Conservation (phyloP, 2,329 filamentous ascomycete species). For the Huntiella bhutanensis region DNA sequence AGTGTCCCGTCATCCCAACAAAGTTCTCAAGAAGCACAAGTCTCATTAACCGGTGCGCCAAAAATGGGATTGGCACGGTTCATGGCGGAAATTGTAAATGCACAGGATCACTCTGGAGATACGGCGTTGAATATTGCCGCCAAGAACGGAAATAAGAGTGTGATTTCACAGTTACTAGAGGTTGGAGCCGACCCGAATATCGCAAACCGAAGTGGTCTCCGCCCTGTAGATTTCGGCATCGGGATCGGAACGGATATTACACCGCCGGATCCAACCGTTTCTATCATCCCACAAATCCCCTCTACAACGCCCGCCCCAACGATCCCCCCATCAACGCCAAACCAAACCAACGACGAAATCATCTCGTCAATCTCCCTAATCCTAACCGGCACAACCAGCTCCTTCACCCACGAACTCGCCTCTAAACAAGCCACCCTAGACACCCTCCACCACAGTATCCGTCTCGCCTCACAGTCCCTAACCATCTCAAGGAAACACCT, state of each 20-base stretch:
- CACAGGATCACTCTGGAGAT: conserved; percentile 82
- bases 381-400: conserved; percentile 56
- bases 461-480: conserved; percentile 60
- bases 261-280: conserved; percentile 1
- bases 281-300: conserved; percentile 22
- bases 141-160: conserved; percentile 78
- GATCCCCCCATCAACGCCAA: conserved; percentile 31
- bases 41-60: conserved; percentile 26
- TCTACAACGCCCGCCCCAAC: conserved; percentile 21
- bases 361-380: conserved; percentile 68
- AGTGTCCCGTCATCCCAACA: conserved; percentile 30
- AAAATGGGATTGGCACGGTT: conserved; percentile 80
- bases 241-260: conserved; percentile 32
- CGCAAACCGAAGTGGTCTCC: conserved; percentile 71
- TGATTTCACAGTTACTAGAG: conserved; percentile 90
- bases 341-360: conserved; percentile 61
- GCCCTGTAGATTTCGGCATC: conserved; percentile 87
- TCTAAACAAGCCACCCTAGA: conserved; percentile 73
- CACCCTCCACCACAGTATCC: conserved; percentile 59
- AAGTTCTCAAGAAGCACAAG: conserved; percentile 18
- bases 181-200: conserved; percentile 89
- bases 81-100: conserved; percentile 93
- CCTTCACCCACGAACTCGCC: conserved; percentile 64
- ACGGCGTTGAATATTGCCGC: conserved; percentile 89
- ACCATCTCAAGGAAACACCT: conserved; percentile 57